Conservation (phyloP, 306 rosid genomes). For the Cyamopsis tetragonoloba region DNA sequence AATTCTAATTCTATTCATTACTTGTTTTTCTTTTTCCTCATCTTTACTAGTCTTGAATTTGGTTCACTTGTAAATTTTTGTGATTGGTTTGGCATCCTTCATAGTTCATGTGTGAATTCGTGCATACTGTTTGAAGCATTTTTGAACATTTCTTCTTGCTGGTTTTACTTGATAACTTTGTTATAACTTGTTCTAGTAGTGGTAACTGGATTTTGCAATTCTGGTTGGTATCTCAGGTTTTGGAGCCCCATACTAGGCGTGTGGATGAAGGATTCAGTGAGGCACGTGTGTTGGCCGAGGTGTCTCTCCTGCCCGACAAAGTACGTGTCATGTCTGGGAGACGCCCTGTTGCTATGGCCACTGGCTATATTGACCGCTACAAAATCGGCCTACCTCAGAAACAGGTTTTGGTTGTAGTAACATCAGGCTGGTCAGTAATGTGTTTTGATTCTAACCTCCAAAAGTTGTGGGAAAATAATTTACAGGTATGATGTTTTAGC, state of each 20-base stretch:
- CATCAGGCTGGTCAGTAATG: conserved; percentile 96
- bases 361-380: conserved; percentile 73
- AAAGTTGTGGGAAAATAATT: conserved; percentile 85
- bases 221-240: conserved; percentile 44
- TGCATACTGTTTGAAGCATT: not conserved
- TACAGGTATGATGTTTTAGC: conserved; percentile 56
- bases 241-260: conserved; percentile 89
- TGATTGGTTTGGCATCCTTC: conserved; percentile 3
- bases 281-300: conserved; percentile 72
- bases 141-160: not conserved
- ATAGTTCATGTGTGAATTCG: not conserved
- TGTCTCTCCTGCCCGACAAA: conserved; percentile 89
- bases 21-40: not conserved
- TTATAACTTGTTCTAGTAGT: not conserved
- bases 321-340: conserved; percentile 82
- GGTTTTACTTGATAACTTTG: conserved; percentile 9
- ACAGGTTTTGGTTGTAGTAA: conserved; percentile 89
- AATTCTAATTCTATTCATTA: not conserved
- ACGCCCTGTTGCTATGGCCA: conserved; percentile 92
- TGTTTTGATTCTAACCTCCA: conserved; percentile 93
- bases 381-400: conserved; percentile 64
- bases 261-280: conserved; percentile 90
- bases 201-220: conserved; percentile 9
- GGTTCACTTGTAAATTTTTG: not conserved
- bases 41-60: not conserved